phyloP scores from a whole-genome alignment of 148 eudicot genomes.

The Cornus florida region DNA sequence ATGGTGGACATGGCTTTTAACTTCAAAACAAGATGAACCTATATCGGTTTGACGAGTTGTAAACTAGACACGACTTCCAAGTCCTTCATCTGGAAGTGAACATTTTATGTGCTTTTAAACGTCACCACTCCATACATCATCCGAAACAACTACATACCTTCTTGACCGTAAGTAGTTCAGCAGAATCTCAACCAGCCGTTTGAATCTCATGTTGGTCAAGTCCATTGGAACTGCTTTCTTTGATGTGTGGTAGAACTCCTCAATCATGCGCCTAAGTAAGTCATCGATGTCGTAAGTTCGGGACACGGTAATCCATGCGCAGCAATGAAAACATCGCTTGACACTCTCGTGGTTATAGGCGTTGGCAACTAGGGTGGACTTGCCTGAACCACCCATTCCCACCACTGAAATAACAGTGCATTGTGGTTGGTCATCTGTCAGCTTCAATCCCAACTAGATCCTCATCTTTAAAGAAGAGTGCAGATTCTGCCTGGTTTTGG shows the following conservation, averaged over 20 bases:
- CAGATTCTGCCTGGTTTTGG: neutral
- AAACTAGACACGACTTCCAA: too few relatives aligned
- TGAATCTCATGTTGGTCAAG: neutral
- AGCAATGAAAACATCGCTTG: slow-evolving; percentile 4
- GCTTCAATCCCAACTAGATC: neutral
- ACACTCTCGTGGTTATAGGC: neutral
- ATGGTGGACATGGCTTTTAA: too few relatives aligned
- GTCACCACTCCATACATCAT: slow-evolving; percentile 15
- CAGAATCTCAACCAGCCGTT: neutral
- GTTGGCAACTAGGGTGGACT: slow-evolving; percentile 14
- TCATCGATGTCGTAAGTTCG: slow-evolving; percentile 1
- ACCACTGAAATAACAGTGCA: slow-evolving; percentile 11
- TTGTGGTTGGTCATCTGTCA: neutral
- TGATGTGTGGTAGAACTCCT: neutral
- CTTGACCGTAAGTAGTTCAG: neutral
- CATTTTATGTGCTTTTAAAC: too few relatives aligned
- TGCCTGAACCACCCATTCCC: slow-evolving; percentile 23
- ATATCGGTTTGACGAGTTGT: too few relatives aligned
- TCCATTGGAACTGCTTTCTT: neutral
- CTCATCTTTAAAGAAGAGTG: neutral
- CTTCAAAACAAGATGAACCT: too few relatives aligned
- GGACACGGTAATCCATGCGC: slow-evolving; percentile 17
- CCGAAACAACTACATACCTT: slow-evolving; percentile 16
- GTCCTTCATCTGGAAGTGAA: too few relatives aligned
- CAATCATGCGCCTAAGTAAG: neutral